Conservation (phyloP, 2,329 filamentous ascomycete species). For the Calonectria naviculata region DNA sequence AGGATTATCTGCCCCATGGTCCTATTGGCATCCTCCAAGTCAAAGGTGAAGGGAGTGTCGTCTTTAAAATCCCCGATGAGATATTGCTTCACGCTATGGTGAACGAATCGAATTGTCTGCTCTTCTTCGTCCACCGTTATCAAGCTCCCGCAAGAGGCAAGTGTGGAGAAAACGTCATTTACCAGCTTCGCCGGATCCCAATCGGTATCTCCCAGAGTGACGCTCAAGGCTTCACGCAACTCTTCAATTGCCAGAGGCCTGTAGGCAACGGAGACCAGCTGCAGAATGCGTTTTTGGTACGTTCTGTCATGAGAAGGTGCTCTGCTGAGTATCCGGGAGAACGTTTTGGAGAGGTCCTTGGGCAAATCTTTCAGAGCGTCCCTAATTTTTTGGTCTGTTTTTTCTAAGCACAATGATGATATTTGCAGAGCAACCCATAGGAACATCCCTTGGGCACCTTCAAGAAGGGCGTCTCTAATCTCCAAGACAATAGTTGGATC, state of each 20-base stretch:
- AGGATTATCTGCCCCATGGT: slow-evolving; percentile 7
- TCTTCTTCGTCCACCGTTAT: slow-evolving; percentile 49
- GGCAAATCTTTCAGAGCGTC: slow-evolving; percentile 45
- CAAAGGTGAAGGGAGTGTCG: background rate
- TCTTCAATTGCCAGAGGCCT: slow-evolving; percentile 46
- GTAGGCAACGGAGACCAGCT: slow-evolving; percentile 43
- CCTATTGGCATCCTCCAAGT: background rate
- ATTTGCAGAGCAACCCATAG: slow-evolving; percentile 51
- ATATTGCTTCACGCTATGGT: slow-evolving; percentile 50
- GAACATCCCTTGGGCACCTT: slow-evolving; percentile 51
- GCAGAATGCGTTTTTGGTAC: slow-evolving; percentile 42
- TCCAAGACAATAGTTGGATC: slow-evolving; percentile 32
- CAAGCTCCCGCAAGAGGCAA: slow-evolving; percentile 48
- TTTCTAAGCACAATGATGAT: slow-evolving; percentile 44
- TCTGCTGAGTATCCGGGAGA: slow-evolving; percentile 44
- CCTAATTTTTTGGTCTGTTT: slow-evolving; percentile 49
- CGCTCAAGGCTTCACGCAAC: slow-evolving; percentile 52
- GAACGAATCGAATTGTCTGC: slow-evolving; percentile 43
- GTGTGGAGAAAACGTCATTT: slow-evolving; percentile 37
- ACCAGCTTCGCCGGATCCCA: slow-evolving; percentile 35
- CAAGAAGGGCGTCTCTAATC: slow-evolving; percentile 30
- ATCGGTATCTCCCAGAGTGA: slow-evolving; percentile 42
- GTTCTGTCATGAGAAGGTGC: background rate
- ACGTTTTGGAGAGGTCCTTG: slow-evolving; percentile 43
- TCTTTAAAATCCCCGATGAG: slow-evolving; percentile 32